phyloP scores from a whole-genome alignment of 140 eudicot genomes.

The Anethum foeniculum region DNA sequence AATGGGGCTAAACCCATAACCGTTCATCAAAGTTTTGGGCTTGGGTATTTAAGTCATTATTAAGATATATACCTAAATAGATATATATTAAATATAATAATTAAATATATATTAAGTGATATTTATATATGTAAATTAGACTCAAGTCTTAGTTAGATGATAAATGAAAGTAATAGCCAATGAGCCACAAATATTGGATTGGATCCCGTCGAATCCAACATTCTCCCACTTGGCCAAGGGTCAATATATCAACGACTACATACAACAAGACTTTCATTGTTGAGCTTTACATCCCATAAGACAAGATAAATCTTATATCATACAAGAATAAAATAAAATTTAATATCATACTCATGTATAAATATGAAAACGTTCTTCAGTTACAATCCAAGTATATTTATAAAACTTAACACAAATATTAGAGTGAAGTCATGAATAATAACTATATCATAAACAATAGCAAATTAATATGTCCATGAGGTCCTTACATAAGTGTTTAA shows the following conservation, averaged over 20 bases:
- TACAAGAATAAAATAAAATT: too few relatives aligned
- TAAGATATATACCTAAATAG: background rate
- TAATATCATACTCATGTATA: too few relatives aligned
- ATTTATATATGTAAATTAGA: background rate
- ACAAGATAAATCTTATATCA: too few relatives aligned
- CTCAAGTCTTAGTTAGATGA: background rate
- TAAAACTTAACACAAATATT: too few relatives aligned
- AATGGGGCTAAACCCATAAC: background rate
- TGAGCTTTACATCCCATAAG: too few relatives aligned
- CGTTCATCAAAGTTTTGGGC: background rate
- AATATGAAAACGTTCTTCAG: too few relatives aligned
- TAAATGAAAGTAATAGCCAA: background rate
- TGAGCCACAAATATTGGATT: background rate
- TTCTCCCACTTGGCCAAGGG: too few relatives aligned
- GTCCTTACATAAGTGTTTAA: background rate
- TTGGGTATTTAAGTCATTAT: background rate
- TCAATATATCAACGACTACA: too few relatives aligned
- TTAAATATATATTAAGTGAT: background rate
- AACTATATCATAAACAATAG: background rate
- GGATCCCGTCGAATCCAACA: constrained; percentile 27
- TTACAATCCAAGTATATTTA: too few relatives aligned
- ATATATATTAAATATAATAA: background rate
- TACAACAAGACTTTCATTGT: too few relatives aligned
- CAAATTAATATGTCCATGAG: too few relatives aligned
- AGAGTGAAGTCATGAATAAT: too few relatives aligned